These are phyloP conservation scores for Anthracocystis walkeri DNA, from an alignment of 1,284 basidiomycete species.

Conservation along the genomic window DNA sequence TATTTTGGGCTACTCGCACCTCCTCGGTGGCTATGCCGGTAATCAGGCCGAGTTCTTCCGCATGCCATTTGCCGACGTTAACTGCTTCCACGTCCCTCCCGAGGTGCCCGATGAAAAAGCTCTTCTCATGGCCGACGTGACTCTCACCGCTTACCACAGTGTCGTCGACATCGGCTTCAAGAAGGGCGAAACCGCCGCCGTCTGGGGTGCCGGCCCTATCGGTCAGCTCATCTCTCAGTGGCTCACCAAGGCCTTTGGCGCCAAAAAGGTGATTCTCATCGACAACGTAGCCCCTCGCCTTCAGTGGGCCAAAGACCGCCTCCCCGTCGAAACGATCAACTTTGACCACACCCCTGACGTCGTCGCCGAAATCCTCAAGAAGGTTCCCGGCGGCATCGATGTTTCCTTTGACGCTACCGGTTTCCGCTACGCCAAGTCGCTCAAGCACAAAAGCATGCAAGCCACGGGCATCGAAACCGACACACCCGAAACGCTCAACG, in stretches of 20 bases:
- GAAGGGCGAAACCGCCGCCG: constrained; percentile 77
- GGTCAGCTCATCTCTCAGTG: constrained; percentile 76
- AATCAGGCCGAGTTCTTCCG: constrained; percentile 75
- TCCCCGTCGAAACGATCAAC: constrained; percentile 77
- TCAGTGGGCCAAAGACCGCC: constrained; percentile 74
- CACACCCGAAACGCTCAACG: constrained; percentile 78
- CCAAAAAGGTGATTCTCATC: constrained; percentile 79
- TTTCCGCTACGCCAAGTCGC: constrained; percentile 58
- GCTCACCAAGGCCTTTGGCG: constrained; percentile 77
- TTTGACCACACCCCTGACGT: constrained; percentile 74
- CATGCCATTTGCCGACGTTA: constrained; percentile 79
- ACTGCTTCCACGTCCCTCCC: constrained; percentile 78
- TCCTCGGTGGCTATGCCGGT: constrained; percentile 80
- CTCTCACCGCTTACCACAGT: constrained; percentile 79
- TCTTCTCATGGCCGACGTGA: constrained; percentile 78
- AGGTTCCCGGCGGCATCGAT: constrained; percentile 72
- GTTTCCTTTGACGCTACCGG: constrained; percentile 55
- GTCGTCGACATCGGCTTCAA: constrained; percentile 79
- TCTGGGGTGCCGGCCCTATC: constrained; percentile 77
- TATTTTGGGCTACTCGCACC: constrained; percentile 74
- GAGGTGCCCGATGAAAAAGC: constrained; percentile 67
- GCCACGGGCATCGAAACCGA: constrained; percentile 81
- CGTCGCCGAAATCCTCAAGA: constrained; percentile 75
- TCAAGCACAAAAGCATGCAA: constrained; percentile 78
- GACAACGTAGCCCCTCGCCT: constrained; percentile 77